Percentiles rank a stretch among this genome's conserved stretches.
phyloP scores from a whole-genome alignment of 345 rosid species.

The Brassica napus region DNA sequence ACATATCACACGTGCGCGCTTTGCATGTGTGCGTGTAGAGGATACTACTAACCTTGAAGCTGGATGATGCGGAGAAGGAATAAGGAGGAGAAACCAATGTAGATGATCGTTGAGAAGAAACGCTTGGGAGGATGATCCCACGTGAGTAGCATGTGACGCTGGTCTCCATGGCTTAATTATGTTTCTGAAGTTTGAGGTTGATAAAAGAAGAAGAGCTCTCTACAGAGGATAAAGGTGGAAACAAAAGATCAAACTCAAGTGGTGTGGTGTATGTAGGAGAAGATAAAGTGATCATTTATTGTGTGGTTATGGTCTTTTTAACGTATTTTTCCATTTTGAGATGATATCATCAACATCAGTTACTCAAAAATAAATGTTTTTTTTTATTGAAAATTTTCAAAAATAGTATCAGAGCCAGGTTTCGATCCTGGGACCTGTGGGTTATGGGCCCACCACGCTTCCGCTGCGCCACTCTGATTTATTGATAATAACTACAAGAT shows the following conservation, averaged over 20 bases:
- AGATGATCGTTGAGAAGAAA: conserved; percentile 72
- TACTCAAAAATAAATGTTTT: no score
- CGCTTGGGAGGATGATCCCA: conserved; percentile 61
- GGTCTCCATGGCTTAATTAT: conserved; percentile 58
- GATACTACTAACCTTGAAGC: conserved; percentile 56
- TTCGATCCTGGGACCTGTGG: conserved; percentile 87
- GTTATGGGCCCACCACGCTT: conserved; percentile 85
- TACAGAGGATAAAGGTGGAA: conserved; percentile 5
- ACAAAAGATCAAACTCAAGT: conserved; percentile 26
- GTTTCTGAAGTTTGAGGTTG: conserved; percentile 6
- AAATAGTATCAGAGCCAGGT: conserved; percentile 34
- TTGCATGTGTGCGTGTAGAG: not conserved
- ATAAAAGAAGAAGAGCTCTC: conserved; percentile 14
- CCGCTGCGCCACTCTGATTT: conserved; percentile 67
- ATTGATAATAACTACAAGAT: not conserved
- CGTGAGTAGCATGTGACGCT: conserved; percentile 65
- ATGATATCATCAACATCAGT: not conserved
- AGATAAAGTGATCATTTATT: conserved; percentile 37
- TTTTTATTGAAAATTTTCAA: not conserved
- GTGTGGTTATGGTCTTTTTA: conserved; percentile 38
- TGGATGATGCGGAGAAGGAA: conserved; percentile 57
- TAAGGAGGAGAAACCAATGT: conserved; percentile 52
- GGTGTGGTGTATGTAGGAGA: conserved; percentile 20
- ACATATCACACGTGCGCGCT: not conserved
- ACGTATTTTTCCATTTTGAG: not conserved